Conservation (phyloP, 1,139 yeast genomes). For the Hansenula lynferdii region DNA sequence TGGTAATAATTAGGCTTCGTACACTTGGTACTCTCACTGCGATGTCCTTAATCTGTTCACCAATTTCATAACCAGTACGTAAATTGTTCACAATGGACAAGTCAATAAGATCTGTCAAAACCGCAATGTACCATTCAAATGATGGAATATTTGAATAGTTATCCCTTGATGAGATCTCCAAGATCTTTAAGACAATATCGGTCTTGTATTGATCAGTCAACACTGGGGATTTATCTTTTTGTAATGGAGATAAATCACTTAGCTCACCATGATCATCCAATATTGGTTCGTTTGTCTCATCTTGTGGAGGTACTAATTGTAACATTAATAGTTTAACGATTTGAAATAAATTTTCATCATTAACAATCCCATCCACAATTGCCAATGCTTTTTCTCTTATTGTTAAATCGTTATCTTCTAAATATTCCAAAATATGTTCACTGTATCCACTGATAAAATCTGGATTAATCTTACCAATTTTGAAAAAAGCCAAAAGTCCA, state of each 20-base stretch:
- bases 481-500: conserved; percentile 76
- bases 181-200: conserved; percentile 51
- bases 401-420: conserved; percentile 75
- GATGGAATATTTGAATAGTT: conserved; percentile 77
- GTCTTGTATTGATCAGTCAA: conserved; percentile 58
- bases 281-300: conserved; percentile 24
- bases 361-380: conserved; percentile 66
- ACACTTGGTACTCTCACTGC: conserved; percentile 81
- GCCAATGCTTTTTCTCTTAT: conserved; percentile 82
- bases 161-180: conserved; percentile 51
- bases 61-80: conserved; percentile 44
- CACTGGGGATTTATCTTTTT: conserved; percentile 25
- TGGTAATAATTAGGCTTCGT: conserved; percentile 41
- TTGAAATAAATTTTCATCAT: conserved; percentile 67
- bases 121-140: conserved; percentile 85
- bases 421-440: conserved; percentile 64
- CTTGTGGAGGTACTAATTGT: conserved; percentile 61
- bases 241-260: conserved; percentile 2
- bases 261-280: conserved; percentile 1
- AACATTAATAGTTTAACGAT: conserved; percentile 63
- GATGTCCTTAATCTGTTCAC: conserved; percentile 67
- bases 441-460: conserved; percentile 59
- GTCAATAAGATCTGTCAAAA: conserved; percentile 64
- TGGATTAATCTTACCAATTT: conserved; percentile 74
- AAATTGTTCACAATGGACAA: conserved; percentile 41